phyloP scores from a whole-genome alignment of 768 basidiomycete species.

The Collybia mongolica region DNA sequence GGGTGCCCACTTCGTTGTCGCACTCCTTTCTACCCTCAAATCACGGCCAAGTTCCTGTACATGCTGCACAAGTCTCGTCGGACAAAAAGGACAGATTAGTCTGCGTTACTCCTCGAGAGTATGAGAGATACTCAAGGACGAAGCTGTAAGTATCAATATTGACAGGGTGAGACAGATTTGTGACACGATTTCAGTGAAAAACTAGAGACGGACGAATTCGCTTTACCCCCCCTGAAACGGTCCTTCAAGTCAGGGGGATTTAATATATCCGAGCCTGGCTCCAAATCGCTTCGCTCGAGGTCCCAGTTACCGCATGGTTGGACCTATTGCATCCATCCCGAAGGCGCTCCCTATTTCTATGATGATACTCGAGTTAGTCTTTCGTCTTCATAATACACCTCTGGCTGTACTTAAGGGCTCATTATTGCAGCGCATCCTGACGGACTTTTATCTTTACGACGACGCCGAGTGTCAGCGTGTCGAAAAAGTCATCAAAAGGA shows the following conservation, averaged over 20 bases:
- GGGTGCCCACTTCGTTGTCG: too few relatives aligned
- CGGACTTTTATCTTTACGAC: constrained; percentile 5
- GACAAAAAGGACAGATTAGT: too few relatives aligned
- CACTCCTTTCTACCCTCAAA: too few relatives aligned
- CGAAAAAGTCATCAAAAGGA: neutral
- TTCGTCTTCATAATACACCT: neutral
- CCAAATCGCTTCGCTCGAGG: neutral
- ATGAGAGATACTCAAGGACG: too few relatives aligned
- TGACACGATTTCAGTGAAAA: too few relatives aligned
- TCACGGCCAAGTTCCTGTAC: too few relatives aligned
- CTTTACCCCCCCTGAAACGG: neutral
- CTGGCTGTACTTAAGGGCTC: neutral
- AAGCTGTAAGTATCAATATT: too few relatives aligned
- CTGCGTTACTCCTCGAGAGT: too few relatives aligned
- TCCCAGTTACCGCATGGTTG: neutral
- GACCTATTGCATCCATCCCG: constrained; percentile 3
- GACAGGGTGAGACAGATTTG: too few relatives aligned
- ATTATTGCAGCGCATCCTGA: constrained; percentile 1
- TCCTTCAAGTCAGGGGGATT: neutral
- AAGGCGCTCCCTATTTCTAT: constrained; percentile 8
- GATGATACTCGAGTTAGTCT: constrained; percentile 1
- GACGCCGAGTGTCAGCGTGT: neutral
- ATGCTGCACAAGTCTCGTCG: too few relatives aligned
- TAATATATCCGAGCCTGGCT: neutral
- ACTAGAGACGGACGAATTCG: neutral